Percentiles rank a stretch among this genome's conserved stretches.
Conservation (phyloP, 495 filamentous ascomycete species). For the Thozetella sp. region DNA sequence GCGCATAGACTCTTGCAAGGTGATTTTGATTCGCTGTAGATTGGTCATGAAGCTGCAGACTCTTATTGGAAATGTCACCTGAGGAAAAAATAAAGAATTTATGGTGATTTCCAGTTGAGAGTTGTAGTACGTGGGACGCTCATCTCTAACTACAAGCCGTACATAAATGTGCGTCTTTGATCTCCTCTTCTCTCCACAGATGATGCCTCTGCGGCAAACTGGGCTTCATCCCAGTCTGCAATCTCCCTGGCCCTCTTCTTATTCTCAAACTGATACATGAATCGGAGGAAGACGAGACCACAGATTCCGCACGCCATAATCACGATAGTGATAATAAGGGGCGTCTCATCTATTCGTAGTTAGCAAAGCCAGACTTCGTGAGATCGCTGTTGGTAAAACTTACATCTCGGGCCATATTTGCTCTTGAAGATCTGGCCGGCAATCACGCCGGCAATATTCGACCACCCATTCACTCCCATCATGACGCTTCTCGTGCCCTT, state of each 20-base stretch:
- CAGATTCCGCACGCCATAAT: conserved; percentile 22
- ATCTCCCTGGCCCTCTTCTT: neutral
- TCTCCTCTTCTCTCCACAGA: neutral
- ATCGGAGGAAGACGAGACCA: conserved; percentile 16
- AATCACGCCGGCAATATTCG: conserved; percentile 36
- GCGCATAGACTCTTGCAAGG: no score
- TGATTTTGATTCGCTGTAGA: no score
- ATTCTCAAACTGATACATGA: conserved; percentile 7
- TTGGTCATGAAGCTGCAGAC: no score
- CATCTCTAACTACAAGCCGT: neutral
- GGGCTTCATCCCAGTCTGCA: neutral
- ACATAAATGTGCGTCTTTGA: neutral
- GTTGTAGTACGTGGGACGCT: no score
- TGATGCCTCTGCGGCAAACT: neutral
- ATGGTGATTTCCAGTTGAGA: no score
- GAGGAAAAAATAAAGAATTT: no score
- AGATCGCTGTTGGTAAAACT: neutral
- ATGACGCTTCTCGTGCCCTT: conserved; percentile 18
- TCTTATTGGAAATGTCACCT: no score
- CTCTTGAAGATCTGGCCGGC: conserved; percentile 34
- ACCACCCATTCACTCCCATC: conserved; percentile 30
- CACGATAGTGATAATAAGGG: conserved; percentile 33
- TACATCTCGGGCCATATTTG: conserved; percentile 31
- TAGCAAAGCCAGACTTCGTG: neutral
- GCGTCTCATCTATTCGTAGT: neutral